phyloP scores from a whole-genome alignment of 163 green algal genomes.

The Scenedesmus sp. region DNA sequence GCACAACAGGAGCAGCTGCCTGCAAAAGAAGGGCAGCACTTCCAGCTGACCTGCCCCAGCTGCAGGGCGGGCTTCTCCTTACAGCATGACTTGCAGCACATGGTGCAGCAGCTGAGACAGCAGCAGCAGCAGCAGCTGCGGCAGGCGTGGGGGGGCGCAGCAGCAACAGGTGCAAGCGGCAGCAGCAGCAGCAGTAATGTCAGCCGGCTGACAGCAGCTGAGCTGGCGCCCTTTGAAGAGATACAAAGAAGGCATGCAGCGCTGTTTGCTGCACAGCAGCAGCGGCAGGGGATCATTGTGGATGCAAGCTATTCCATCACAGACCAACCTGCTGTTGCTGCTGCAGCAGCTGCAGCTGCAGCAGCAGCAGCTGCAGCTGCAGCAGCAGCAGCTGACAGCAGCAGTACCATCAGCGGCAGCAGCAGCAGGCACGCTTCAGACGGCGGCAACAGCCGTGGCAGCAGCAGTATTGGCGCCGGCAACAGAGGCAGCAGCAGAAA shows the following conservation, averaged over 20 bases:
- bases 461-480: neutral
- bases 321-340: neutral
- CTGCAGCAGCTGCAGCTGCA: slow-evolving; percentile 2
- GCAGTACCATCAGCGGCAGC: neutral
- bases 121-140: slow-evolving; percentile 23
- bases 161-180: neutral
- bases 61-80: slow-evolving; percentile 20
- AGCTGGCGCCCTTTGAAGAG: slow-evolving; percentile 20
- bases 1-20: slow-evolving; percentile 21
- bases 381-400: neutral
- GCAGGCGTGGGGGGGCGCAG: neutral
- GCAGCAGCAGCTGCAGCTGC: too few relatives aligned
- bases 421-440: neutral
- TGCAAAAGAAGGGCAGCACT: neutral
- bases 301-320: slow-evolving; percentile 17
- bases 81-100: neutral
- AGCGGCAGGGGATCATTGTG: slow-evolving; percentile 8
- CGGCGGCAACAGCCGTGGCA: neutral
- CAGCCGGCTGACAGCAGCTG: neutral
- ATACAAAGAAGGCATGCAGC: slow-evolving; percentile 23
- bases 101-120: neutral
- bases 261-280: slow-evolving; percentile 29
- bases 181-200: neutral
- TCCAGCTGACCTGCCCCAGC: slow-evolving; percentile 27
- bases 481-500: neutral